Evolutionary conservation across 257 asterid genomes (phyloP).

Genomic region (Capsicum pubescens): DNA sequence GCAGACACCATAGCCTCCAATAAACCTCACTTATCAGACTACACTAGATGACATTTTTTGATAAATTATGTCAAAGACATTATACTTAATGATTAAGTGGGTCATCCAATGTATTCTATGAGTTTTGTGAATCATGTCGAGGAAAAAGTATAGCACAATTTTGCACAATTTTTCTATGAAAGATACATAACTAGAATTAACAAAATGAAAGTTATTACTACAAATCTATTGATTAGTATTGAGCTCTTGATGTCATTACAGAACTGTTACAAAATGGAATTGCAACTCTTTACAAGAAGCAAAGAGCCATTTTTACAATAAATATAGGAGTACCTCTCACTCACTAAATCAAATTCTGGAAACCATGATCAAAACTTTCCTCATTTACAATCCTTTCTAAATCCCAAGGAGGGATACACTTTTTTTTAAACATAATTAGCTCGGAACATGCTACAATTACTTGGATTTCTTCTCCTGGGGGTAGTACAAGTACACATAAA

Average conservation of each 20-base stretch:
- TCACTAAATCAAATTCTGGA: not conserved
- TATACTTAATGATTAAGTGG: too few relatives aligned
- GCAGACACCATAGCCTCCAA: too few relatives aligned
- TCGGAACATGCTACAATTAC: not conserved
- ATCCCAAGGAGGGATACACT: conserved; percentile 27
- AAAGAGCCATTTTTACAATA: conserved; percentile 5
- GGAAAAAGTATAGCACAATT: too few relatives aligned
- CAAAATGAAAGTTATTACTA: not conserved
- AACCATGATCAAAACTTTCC: conserved; percentile 14
- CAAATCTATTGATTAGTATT: not conserved
- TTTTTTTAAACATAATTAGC: not conserved
- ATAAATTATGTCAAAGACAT: too few relatives aligned
- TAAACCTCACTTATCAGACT: too few relatives aligned
- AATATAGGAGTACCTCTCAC: conserved; percentile 15
- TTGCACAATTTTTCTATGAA: too few relatives aligned
- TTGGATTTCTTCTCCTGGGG: not conserved
- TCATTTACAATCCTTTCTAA: conserved; percentile 10
- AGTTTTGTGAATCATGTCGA: too few relatives aligned
- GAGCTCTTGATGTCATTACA: conserved; percentile 8
- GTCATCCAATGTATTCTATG: too few relatives aligned
- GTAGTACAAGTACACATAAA: conserved; percentile 33
- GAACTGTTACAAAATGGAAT: not conserved
- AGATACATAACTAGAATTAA: not conserved
- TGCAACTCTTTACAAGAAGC: conserved; percentile 19
- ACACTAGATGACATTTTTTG: too few relatives aligned